Evolutionary conservation across 306 rosid species (phyloP).

Genomic region (Comarum palustre): DNA sequence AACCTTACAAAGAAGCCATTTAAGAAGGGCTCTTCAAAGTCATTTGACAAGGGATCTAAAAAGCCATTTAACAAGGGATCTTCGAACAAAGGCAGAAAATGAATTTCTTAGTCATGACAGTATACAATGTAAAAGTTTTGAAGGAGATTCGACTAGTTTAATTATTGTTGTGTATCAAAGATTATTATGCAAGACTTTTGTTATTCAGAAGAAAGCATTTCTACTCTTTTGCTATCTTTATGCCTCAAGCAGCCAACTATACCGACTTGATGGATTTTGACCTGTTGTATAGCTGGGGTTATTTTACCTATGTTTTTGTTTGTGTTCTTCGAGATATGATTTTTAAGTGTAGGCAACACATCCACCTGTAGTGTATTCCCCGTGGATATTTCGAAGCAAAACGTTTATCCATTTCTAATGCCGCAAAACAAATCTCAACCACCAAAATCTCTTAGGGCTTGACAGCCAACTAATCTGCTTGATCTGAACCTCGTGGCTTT

Average conservation of each 20-base stretch:
- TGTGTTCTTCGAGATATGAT: background rate
- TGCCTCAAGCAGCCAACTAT: background rate
- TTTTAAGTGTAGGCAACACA: background rate
- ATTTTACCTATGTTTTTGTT: background rate
- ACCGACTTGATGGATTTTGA: background rate
- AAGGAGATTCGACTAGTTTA: slow-evolving; percentile 8
- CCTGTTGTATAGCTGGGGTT: background rate
- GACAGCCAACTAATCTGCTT: slow-evolving; percentile 1
- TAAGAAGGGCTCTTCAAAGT: slow-evolving; percentile 48
- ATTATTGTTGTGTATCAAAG: background rate
- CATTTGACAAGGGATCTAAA: slow-evolving; percentile 50
- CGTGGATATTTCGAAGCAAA: background rate
- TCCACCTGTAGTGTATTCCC: background rate
- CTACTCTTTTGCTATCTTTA: background rate
- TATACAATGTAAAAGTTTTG: slow-evolving; percentile 29
- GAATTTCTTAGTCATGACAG: slow-evolving; percentile 30
- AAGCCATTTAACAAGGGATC: slow-evolving; percentile 46
- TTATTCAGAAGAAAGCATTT: slow-evolving; percentile 1
- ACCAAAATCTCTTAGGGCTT: background rate
- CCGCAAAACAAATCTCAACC: background rate
- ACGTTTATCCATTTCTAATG: background rate
- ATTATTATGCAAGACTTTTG: background rate
- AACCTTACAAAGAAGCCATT: slow-evolving; percentile 41
- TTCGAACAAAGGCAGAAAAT: slow-evolving; percentile 52
- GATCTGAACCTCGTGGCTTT: slow-evolving; percentile 29